A percentile compares a stretch with the other conserved stretches of the same genome.
phyloP scores from a whole-genome alignment of 1,139 yeast species.

The Suhomyces chickasaworum region DNA sequence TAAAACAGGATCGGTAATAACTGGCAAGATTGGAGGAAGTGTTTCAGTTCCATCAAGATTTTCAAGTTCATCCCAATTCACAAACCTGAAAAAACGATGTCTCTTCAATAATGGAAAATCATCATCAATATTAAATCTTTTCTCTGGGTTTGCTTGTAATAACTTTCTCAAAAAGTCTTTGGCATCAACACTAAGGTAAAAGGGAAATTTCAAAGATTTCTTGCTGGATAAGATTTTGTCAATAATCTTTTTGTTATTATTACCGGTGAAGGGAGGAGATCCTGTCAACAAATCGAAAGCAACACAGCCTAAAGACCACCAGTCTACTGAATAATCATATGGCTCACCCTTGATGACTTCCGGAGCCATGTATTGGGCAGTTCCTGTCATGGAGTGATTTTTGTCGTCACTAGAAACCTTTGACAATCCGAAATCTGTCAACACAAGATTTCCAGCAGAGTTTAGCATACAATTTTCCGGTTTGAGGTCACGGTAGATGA shows the following conservation, averaged over 20 bases:
- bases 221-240: slow-evolving; percentile 71
- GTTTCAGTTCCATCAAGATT: slow-evolving; percentile 27
- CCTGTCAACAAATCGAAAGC: slow-evolving; percentile 87
- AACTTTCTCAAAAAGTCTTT: slow-evolving; percentile 77
- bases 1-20: slow-evolving; percentile 78
- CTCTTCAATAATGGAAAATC: slow-evolving; percentile 56
- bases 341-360: slow-evolving; percentile 83
- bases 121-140: slow-evolving; percentile 70
- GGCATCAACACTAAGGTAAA: slow-evolving; percentile 79
- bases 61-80: slow-evolving; percentile 75
- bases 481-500: slow-evolving; percentile 87
- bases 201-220: slow-evolving; percentile 75
- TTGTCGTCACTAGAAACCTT: slow-evolving; percentile 59
- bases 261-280: slow-evolving; percentile 92
- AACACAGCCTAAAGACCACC: slow-evolving; percentile 97
- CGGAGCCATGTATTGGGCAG: slow-evolving; percentile 97
- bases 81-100: slow-evolving; percentile 77
- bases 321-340: slow-evolving; percentile 88
- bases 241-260: slow-evolving; percentile 75
- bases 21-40: slow-evolving; percentile 82
- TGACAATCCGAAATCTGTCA: slow-evolving; percentile 91
- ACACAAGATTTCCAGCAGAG: slow-evolving; percentile 72
- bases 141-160: slow-evolving; percentile 71
- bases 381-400: slow-evolving; percentile 79
- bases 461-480: slow-evolving; percentile 93